These are phyloP conservation scores for Eucalyptus pumila DNA, from an alignment of 345 rosid species.

Conservation along the genomic window DNA sequence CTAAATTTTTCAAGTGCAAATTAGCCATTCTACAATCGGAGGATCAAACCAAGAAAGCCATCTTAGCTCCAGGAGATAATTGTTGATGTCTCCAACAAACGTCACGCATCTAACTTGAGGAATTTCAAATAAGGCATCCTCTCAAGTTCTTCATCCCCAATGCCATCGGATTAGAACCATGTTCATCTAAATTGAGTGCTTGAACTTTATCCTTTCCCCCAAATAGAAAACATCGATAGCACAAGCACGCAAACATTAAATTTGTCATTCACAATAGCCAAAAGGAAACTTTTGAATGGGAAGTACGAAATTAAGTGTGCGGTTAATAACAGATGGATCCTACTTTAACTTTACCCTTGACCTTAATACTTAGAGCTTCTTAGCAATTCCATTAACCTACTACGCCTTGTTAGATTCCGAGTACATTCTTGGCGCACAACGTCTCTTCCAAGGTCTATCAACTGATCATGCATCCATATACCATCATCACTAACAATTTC, in stretches of 20 bases:
- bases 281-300: background rate
- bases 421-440: background rate
- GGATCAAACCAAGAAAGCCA: background rate
- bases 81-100: background rate
- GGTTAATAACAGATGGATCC: background rate
- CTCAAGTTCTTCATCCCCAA: background rate
- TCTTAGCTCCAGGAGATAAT: background rate
- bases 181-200: background rate
- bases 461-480: background rate
- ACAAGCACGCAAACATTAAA: background rate
- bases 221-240: background rate
- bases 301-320: background rate
- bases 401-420: fast-evolving
- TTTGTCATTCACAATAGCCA: background rate
- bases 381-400: background rate
- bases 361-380: too few relatives aligned
- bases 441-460: background rate
- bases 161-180: background rate
- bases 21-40: background rate
- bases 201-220: background rate
- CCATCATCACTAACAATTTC: background rate
- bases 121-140: background rate
- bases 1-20: background rate
- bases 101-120: background rate
- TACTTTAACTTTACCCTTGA: background rate